Evolutionary conservation across 1,284 basidiomycete species (phyloP), one percentile per base, ranked within the genome.

Genomic region (Heterobasidion parviporum): DNA sequence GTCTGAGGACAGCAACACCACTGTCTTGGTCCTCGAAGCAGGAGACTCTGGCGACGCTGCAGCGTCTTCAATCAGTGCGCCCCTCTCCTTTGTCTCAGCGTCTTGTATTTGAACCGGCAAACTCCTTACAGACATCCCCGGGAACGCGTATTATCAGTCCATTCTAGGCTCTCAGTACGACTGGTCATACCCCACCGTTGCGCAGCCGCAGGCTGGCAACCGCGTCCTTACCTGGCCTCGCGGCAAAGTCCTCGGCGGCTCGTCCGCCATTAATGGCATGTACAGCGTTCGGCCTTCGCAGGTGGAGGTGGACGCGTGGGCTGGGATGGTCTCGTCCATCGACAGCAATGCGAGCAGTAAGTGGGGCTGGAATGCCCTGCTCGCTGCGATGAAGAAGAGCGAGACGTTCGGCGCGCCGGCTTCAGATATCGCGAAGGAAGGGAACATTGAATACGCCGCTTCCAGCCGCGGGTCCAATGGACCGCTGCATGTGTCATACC

Each of bases 191-290:
- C 67, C 65, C 18, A 87, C 85, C 3, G 71, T 73, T 0, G 60
- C 73, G 1, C 86, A 89, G 68, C 44, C 72, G 0, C 66, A 71
- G 47, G 70, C 75, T 2, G 65, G 63, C 45, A 70, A 72, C 59
- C 69, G 74, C 44, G 57, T 55, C 1, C 59, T 78, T 10, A 55
- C 68, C 5, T 87, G 84, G 83, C 80, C 84, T 0, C 74, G 85
- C 57, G 81, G 81, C 15, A 81, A 89, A 73, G 74, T 85, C 32
- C 77, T 90, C 20, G 88, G 88, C 53, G 88, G 89, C 16, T 86
- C 78, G 4, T 76, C 80, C 43, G 83, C 86, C 6, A 76, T 87
- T 57, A 90, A 90, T 69, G 88, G 85, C 55, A 75, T 88, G 70
- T 90, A 87, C 70, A 74, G 80, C 52, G 73, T 83, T 53, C 75